Percentiles rank a stretch among this genome's conserved stretches.
Conservation (phyloP, 176 grass and related monocot genomes). For the Oryza officinalis region DNA sequence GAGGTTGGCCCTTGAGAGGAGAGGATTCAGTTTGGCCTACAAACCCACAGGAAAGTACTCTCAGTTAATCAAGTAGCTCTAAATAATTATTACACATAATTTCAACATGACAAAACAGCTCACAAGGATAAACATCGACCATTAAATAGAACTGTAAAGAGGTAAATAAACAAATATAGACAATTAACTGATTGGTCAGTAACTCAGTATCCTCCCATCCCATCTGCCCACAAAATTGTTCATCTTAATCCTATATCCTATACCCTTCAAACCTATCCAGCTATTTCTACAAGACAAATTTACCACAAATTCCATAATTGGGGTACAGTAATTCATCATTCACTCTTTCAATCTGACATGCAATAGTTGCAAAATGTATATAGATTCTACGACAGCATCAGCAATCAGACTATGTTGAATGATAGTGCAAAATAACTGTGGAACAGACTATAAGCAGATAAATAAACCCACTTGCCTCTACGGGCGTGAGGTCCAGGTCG, state of each 20-base stretch:
- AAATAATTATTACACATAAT: not conserved
- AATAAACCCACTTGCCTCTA: conserved; percentile 41
- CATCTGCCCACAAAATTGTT: not conserved
- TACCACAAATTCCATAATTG: not conserved
- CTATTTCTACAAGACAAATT: not conserved
- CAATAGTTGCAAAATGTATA: not conserved
- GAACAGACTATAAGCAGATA: not conserved
- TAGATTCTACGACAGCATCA: not conserved
- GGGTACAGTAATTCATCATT: not conserved
- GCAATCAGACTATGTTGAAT: not conserved
- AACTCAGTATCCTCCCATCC: not conserved
- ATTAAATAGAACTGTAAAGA: not conserved
- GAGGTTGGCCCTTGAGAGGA: conserved; percentile 78
- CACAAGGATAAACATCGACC: not conserved
- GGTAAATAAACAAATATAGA: not conserved
- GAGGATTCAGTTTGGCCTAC: conserved; percentile 63
- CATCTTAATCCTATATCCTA: not conserved
- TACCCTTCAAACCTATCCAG: not conserved
- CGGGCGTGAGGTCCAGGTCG: not conserved
- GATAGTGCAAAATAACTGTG: not conserved
- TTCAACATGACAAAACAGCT: not conserved
- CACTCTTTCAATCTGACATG: not conserved
- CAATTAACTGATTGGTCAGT: not conserved
- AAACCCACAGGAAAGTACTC: conserved; percentile 17
- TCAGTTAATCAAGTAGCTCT: conserved; percentile 13